phyloP scores from a whole-genome alignment of 192 early-diverging fungal genomes.

The Podila verticillata region DNA sequence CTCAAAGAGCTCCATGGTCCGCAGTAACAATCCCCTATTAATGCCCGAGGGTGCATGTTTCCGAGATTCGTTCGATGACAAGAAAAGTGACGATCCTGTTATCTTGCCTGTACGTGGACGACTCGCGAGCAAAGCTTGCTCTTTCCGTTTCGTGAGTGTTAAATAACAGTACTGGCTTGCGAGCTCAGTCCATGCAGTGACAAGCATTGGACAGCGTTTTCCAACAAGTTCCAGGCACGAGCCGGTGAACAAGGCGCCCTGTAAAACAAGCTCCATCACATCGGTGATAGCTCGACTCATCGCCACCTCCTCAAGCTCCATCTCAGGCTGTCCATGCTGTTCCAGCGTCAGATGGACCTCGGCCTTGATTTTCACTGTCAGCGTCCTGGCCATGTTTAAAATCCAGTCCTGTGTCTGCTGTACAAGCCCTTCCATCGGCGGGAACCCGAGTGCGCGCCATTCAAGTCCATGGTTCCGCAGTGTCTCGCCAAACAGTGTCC shows the following conservation, averaged over 20 bases:
- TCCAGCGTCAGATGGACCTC: slow-evolving; percentile 35
- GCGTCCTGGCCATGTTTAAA: slow-evolving; percentile 29
- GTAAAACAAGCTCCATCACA: slow-evolving; percentile 41
- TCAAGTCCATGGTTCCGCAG: slow-evolving; percentile 31
- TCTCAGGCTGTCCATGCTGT: background rate
- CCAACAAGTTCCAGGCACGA: slow-evolving; percentile 38
- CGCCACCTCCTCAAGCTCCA: slow-evolving; percentile 34
- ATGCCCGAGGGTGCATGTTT: background rate
- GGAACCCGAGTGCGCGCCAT: slow-evolving; percentile 42
- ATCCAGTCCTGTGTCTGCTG: slow-evolving; percentile 46
- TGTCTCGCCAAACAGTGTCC: slow-evolving; percentile 38
- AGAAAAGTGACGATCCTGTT: no score
- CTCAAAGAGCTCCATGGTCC: slow-evolving; percentile 47
- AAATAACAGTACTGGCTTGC: slow-evolving; percentile 26
- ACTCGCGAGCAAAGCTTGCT: slow-evolving; percentile 8
- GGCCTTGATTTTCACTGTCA: slow-evolving; percentile 33
- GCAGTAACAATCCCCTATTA: slow-evolving; percentile 18
- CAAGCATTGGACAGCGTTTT: slow-evolving; percentile 24
- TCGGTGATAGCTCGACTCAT: slow-evolving; percentile 10
- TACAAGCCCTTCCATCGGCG: slow-evolving; percentile 35
- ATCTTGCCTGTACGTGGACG: background rate
- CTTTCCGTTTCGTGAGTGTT: slow-evolving; percentile 23
- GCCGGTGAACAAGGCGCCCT: slow-evolving; percentile 31
- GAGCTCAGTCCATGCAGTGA: slow-evolving; percentile 44
- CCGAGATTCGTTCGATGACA: background rate